Base-by-base conservation (phyloP, 1,284 basidiomycete species). In the Puccinia brachypodii region DNA sequence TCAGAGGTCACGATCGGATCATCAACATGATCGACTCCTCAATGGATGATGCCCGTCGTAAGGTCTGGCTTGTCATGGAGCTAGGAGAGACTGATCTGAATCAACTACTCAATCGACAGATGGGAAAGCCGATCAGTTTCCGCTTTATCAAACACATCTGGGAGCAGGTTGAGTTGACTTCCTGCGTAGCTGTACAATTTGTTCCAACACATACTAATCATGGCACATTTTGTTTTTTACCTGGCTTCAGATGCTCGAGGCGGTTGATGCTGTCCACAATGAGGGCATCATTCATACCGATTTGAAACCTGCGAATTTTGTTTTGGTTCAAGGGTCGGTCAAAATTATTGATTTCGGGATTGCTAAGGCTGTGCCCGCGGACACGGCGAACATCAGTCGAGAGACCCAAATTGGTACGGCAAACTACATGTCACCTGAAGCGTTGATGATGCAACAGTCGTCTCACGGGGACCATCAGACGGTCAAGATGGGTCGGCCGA, bases 301-400 rank as follows among this genome's bases (percentile, higher is more conserved):
- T 86, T 89, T 97, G 75, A 98, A 98, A 86, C 95, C 95, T 1
- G 95, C 95, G 1, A 98, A 98, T 87, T 98, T 98, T 85, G 95
- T 98, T 22, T 89, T 98, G 56, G 95, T 97, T 80, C 92, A 92
- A 83, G 95, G 95, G 1, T 92, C 94, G 83, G 88, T 98, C 72
- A 98, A 98, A 88, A 89, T 97, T 78, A 98, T 98, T 84, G 95
- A 97, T 86, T 98, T 98, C 85, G 95, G 95, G 16, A 98, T 98
- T 85, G 95, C 95, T 3, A 97, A 97, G 86, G 95, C 95, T 7
- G 95, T 98, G 83, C 94, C 95, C 6, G 96, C 96, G 85, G 95
- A 98, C 85, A 98, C 95, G 1, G 96, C 96, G 3, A 97, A 98
- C 85, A 97, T 98, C 79, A 94, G 96, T 84, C 90, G 95, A 76